Conservation (phyloP, 306 rosid genomes). For the Coriaria nepalensis region DNA sequence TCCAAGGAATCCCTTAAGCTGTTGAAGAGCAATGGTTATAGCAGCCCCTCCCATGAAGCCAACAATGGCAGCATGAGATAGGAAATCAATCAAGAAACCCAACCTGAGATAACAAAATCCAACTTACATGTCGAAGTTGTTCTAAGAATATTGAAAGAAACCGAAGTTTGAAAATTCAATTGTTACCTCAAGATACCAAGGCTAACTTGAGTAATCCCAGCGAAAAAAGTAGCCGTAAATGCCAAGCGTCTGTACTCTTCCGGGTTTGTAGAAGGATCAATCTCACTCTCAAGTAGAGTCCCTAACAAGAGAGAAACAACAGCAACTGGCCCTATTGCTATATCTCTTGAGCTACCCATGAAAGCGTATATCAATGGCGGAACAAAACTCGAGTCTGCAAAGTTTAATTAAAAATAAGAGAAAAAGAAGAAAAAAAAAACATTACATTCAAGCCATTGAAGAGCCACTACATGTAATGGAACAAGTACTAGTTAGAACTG, state of each 20-base stretch:
- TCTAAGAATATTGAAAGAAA: conserved; percentile 1
- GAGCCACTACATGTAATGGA: conserved; percentile 1
- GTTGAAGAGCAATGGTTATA: conserved; percentile 92
- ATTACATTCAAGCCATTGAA: background rate
- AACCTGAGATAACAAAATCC: conserved; percentile 32
- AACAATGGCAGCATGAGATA: conserved; percentile 94
- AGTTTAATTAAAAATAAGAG: conserved; percentile 6
- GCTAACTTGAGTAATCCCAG: conserved; percentile 85
- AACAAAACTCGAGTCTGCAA: conserved; percentile 83
- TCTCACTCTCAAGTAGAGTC: conserved; percentile 56
- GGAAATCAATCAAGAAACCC: conserved; percentile 92
- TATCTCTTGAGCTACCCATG: conserved; percentile 98
- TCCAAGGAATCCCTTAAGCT: conserved; percentile 92
- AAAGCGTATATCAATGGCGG: conserved; percentile 85
- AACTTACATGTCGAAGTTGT: background rate
- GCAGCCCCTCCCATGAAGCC: conserved; percentile 99
- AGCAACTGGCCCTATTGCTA: conserved; percentile 94
- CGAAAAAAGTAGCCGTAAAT: conserved; percentile 93
- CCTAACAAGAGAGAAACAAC: conserved; percentile 92
- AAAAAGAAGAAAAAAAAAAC: conserved; percentile 1
- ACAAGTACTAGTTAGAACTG: background rate
- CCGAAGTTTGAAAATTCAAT: background rate
- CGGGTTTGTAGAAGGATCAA: conserved; percentile 34
- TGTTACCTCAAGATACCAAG: conserved; percentile 72
- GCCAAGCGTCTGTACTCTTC: conserved; percentile 60